Conservation (phyloP, 164 flowering plant species). For the Aristolochia contorta region DNA sequence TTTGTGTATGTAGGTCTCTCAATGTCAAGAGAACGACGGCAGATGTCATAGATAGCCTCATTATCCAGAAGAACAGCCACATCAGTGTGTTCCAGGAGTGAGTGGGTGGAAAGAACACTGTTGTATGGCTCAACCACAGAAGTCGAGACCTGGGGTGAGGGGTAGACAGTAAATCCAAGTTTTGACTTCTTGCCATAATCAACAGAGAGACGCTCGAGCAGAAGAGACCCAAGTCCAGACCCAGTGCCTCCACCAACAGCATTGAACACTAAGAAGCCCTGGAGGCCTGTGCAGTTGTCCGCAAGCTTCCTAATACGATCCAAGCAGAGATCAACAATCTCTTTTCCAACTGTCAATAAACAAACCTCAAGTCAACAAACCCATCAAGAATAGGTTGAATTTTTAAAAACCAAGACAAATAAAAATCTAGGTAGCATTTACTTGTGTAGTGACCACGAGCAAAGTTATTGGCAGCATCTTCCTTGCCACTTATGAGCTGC, state of each 20-base stretch:
- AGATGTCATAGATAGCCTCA: constrained; percentile 74
- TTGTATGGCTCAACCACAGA: constrained; percentile 84
- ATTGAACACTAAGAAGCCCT: constrained; percentile 68
- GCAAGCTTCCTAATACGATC: constrained; percentile 55
- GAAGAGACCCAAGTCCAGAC: constrained; percentile 74
- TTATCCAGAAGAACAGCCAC: constrained; percentile 50
- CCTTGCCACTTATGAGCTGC: constrained; percentile 63
- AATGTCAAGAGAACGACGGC: constrained; percentile 70
- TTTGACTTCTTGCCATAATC: constrained; percentile 72
- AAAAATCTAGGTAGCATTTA: constrained; percentile 5
- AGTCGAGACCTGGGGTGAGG: constrained; percentile 78
- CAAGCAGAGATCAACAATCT: constrained; percentile 15
- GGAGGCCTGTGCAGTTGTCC: constrained; percentile 74
- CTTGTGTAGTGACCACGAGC: constrained; percentile 60
- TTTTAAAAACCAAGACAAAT: no score
- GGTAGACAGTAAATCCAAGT: constrained; percentile 72
- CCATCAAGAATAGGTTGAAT: no score
- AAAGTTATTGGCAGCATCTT: constrained; percentile 61
- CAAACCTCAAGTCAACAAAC: no score
- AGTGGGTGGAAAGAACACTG: constrained; percentile 73
- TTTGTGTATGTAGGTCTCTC: constrained; percentile 56
- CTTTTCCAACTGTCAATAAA: constrained; percentile 45
- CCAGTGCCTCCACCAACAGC: constrained; percentile 66
- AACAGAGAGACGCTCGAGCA: constrained; percentile 64
- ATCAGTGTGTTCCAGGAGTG: constrained; percentile 75